Conservation (phyloP, 2,329 filamentous ascomycete species). For the Alternaria triticina region DNA sequence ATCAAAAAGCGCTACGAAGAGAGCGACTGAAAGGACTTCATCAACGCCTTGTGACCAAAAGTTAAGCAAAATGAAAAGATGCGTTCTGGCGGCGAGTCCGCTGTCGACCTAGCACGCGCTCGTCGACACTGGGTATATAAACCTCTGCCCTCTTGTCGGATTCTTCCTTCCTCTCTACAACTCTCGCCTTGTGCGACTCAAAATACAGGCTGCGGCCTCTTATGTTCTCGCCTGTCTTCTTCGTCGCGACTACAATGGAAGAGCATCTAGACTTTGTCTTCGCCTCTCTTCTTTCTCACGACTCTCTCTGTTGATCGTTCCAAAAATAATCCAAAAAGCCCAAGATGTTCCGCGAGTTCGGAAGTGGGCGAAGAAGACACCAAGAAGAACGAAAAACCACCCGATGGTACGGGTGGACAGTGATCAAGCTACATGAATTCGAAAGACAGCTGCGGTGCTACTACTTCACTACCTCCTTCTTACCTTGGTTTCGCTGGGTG, state of each 20-base stretch:
- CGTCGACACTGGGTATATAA: not conserved
- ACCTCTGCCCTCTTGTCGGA: not conserved
- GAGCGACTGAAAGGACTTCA: not conserved
- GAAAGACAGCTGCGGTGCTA: not conserved
- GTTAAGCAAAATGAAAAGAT: not conserved
- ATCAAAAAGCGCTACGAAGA: too few relatives aligned
- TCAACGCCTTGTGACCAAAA: not conserved
- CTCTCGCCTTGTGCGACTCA: not conserved
- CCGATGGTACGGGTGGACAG: not conserved
- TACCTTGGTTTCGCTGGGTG: not conserved
- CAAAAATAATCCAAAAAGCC: not conserved
- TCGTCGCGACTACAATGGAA: not conserved
- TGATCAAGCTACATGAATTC: not conserved
- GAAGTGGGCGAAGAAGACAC: not conserved
- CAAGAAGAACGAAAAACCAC: not conserved
- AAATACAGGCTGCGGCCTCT: too few relatives aligned
- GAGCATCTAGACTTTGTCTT: not conserved
- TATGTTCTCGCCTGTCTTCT: not conserved
- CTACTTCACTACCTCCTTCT: not conserved
- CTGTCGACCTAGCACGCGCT: not conserved
- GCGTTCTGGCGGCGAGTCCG: not conserved
- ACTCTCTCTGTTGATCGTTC: accelerated
- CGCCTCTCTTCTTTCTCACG: not conserved
- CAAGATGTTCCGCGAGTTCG: not conserved
- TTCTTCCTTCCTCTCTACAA: not conserved